These are phyloP conservation scores for Monosporascus sp. DNA, from an alignment of 2,329 filamentous ascomycete species.

Conservation along the genomic window DNA sequence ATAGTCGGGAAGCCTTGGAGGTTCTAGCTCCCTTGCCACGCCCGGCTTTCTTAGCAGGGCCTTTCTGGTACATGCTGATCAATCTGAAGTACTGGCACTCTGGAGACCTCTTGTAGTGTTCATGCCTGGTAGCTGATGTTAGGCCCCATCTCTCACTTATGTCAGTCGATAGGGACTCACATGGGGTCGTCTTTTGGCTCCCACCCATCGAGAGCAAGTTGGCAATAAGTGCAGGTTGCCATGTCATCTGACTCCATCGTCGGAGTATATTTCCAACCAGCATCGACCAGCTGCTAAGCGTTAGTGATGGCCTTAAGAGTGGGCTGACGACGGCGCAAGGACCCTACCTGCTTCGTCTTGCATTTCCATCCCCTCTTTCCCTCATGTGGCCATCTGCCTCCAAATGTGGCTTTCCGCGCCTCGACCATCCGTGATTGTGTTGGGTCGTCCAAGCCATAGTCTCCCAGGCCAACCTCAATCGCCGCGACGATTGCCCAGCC, in stretches of 20 bases:
- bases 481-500: constrained; percentile 76
- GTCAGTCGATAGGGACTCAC: constrained; percentile 40
- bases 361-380: constrained; percentile 82
- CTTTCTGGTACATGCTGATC: constrained; percentile 46
- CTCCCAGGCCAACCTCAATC: constrained; percentile 55
- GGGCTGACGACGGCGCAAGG: neutral
- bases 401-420: constrained; percentile 79
- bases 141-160: constrained; percentile 3
- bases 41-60: constrained; percentile 46
- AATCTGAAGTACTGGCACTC: constrained; percentile 80
- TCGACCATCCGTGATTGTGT: constrained; percentile 63
- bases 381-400: constrained; percentile 83
- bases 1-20: constrained; percentile 67
- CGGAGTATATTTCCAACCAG: constrained; percentile 92
- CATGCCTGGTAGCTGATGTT: constrained; percentile 51
- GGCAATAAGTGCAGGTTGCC: constrained; percentile 87
- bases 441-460: constrained; percentile 68
- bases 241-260: constrained; percentile 79
- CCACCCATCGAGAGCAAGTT: constrained; percentile 87
- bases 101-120: constrained; percentile 75
- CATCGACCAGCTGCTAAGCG: constrained; percentile 68
- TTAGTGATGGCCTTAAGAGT: constrained; percentile 11
- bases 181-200: constrained; percentile 86
- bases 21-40: constrained; percentile 48
- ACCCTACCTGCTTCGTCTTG: constrained; percentile 73